Evolutionary conservation across 371 early-diverging fungal species (phyloP).

Genomic region (Mucor irregularis): DNA sequence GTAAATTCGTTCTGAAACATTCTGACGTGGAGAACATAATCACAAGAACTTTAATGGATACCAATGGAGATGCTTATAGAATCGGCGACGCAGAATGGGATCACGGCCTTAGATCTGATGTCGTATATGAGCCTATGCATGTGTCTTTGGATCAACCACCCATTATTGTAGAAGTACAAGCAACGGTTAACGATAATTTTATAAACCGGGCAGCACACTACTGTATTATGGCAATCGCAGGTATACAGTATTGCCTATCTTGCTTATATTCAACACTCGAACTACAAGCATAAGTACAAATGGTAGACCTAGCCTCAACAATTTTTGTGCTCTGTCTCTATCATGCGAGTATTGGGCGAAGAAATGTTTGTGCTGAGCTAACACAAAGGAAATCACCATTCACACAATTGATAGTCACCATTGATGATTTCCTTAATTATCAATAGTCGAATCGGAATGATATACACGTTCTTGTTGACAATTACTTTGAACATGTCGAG

Average conservation of each 20-base stretch:
- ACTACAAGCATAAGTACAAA: constrained; percentile 11
- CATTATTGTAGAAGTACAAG: constrained; percentile 15
- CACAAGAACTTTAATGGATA: constrained; percentile 6
- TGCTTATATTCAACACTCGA: constrained; percentile 12
- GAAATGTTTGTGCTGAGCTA: too few relatives aligned
- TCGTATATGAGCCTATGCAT: constrained; percentile 12
- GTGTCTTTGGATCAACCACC: constrained; percentile 16
- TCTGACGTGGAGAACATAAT: constrained; percentile 20
- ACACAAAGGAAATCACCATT: too few relatives aligned
- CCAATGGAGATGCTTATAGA: constrained; percentile 18
- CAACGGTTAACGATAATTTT: constrained; percentile 17
- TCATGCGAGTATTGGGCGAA: constrained; percentile 17
- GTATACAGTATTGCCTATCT: constrained; percentile 11
- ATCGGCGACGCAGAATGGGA: constrained; percentile 16
- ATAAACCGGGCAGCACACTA: constrained; percentile 18
- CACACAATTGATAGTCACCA: too few relatives aligned
- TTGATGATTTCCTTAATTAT: too few relatives aligned
- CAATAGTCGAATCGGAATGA: constrained; percentile 15
- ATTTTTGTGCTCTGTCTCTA: constrained; percentile 15
- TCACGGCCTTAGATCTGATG: constrained; percentile 12
- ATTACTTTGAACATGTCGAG: constrained; percentile 19
- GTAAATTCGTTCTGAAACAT: constrained; percentile 20
- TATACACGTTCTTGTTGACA: constrained; percentile 6
- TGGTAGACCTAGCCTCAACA: constrained; percentile 3
- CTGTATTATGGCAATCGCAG: constrained; percentile 15